Evolutionary conservation across 768 basidiomycete species (phyloP).

Genomic region (Chalciporus sphaerocephalus): DNA sequence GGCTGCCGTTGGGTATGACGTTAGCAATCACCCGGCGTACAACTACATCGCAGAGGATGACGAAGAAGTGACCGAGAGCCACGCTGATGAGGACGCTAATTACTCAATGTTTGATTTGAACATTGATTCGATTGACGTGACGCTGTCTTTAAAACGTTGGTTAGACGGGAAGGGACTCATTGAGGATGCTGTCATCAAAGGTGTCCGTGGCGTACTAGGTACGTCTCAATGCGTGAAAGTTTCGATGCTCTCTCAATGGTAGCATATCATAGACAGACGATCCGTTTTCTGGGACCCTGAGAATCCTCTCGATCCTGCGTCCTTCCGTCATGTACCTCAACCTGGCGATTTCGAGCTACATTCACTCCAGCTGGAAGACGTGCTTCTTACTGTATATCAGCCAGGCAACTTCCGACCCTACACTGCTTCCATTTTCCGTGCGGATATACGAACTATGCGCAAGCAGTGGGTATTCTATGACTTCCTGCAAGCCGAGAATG

Average conservation of each 20-base stretch:
- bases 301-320: constrained; percentile 72
- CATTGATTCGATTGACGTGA: constrained; percentile 94
- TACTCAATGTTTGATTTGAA: constrained; percentile 91
- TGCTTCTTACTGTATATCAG: constrained; percentile 91
- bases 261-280: constrained; percentile 62
- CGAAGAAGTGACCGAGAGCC: constrained; percentile 28
- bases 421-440: constrained; percentile 89
- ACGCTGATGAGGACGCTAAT: constrained; percentile 56
- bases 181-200: constrained; percentile 86
- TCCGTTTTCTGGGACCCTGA: constrained; percentile 83
- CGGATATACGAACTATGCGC: constrained; percentile 75
- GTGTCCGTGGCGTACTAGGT: constrained; percentile 93
- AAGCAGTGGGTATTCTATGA: constrained; percentile 97
- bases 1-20: constrained; percentile 68
- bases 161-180: constrained; percentile 92
- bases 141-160: constrained; percentile 87
- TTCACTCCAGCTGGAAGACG: constrained; percentile 84
- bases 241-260: neutral
- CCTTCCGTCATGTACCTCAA: constrained; percentile 67
- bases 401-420: constrained; percentile 90
- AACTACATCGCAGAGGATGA: constrained; percentile 63
- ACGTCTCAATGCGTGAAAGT: constrained; percentile 20
- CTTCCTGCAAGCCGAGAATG: constrained; percentile 82
- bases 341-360: constrained; percentile 92
- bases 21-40: constrained; percentile 71